Percentiles rank a stretch among this genome's conserved stretches.
These are phyloP conservation scores for Rheum nobile DNA, from an alignment of 148 eudicot genomes.

Conservation along the genomic window DNA sequence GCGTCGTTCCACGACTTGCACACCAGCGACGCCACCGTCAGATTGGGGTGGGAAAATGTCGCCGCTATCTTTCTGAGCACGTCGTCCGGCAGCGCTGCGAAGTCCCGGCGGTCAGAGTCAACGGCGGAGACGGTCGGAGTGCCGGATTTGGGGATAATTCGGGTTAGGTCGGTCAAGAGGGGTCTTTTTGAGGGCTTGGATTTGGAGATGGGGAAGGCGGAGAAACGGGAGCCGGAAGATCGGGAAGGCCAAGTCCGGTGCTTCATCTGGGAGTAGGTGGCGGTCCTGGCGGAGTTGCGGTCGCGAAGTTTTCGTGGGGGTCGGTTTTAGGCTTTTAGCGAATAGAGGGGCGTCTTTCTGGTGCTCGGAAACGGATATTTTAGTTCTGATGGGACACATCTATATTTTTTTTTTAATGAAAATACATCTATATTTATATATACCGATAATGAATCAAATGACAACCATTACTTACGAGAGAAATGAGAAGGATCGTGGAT, in stretches of 20 bases:
- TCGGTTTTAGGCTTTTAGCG: not conserved
- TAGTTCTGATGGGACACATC: not conserved
- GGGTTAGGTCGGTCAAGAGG: not conserved
- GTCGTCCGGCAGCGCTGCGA: slow-evolving; percentile 53
- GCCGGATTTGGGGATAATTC: not conserved
- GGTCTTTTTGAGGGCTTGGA: slow-evolving; percentile 2
- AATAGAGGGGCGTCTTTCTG: not conserved
- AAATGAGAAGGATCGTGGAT: too few species aligned
- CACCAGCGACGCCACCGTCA: slow-evolving; percentile 47
- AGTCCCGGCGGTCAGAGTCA: slow-evolving; percentile 13
- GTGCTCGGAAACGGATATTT: not conserved
- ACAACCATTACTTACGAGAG: too few species aligned
- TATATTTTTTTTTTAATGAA: too few species aligned
- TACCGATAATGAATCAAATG: too few species aligned
- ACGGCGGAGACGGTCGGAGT: not conserved
- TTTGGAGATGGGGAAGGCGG: slow-evolving; percentile 2
- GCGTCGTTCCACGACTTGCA: slow-evolving; percentile 75
- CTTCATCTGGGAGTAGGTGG: not conserved
- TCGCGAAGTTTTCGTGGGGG: too few species aligned
- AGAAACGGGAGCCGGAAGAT: slow-evolving; percentile 1
- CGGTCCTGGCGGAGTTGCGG: not conserved
- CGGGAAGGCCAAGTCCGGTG: slow-evolving; percentile 1
- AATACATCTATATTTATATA: too few species aligned
- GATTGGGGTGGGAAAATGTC: slow-evolving; percentile 29
- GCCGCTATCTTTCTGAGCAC: slow-evolving; percentile 41